Percentiles rank a stretch among this genome's conserved stretches.
Conservation (phyloP, 2,329 filamentous ascomycete genomes). For the Emmonsia crescens region DNA sequence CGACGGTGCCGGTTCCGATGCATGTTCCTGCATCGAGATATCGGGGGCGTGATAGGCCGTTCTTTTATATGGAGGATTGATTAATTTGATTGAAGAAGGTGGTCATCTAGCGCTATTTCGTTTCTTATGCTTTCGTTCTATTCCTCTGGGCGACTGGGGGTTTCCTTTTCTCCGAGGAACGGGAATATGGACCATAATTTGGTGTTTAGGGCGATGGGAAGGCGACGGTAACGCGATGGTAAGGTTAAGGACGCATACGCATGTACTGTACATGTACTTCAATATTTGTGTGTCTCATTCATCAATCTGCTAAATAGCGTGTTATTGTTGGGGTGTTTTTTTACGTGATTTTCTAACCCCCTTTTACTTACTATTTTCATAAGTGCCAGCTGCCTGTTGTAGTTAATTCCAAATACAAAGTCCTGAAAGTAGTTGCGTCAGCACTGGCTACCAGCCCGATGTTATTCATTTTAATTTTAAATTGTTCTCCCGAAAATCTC, state of each 20-base stretch:
- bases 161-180: not conserved
- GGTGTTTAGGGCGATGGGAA: not conserved
- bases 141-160: not conserved
- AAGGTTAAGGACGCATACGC: not conserved
- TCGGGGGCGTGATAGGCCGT: constrained; percentile 15
- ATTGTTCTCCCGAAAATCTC: too few relatives aligned
- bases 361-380: not conserved
- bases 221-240: not conserved
- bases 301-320: not conserved
- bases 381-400: too few relatives aligned
- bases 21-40: constrained; percentile 24
- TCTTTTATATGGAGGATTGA: constrained; percentile 16
- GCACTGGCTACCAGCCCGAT: too few relatives aligned
- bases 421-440: too few relatives aligned
- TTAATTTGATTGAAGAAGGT: not conserved
- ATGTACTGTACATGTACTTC: too few relatives aligned
- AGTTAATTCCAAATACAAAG: too few relatives aligned
- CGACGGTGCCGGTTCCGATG: constrained; percentile 37
- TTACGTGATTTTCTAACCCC: not conserved
- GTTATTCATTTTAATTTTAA: too few relatives aligned
- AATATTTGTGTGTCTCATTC: not conserved
- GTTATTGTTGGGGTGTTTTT: not conserved
- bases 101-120: not conserved
- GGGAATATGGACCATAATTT: not conserved
- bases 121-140: too few relatives aligned